A percentile compares a stretch with the other conserved stretches of the same genome.
phyloP scores from a whole-genome alignment of 441 rosid species.

The Euphorbia celastroides region DNA sequence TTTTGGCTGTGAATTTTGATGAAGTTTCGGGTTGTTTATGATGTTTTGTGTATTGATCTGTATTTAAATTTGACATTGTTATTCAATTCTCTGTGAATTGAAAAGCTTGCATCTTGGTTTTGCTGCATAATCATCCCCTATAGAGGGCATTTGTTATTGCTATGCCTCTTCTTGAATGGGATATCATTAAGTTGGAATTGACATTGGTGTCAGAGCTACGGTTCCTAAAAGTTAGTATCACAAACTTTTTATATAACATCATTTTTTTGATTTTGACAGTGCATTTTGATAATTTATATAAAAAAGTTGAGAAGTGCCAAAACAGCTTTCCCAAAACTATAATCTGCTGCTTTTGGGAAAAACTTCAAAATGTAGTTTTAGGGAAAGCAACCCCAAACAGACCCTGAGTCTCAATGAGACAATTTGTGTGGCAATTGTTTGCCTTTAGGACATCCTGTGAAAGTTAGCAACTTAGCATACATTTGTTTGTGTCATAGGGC shows the following conservation, averaged over 20 bases:
- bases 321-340: too few relatives aligned
- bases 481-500: not conserved
- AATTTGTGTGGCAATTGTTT: not conserved
- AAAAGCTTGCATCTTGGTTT: not conserved
- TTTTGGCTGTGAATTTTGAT: constrained; percentile 1
- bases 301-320: too few relatives aligned
- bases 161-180: not conserved
- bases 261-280: not conserved
- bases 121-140: not conserved
- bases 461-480: not conserved
- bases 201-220: too few relatives aligned
- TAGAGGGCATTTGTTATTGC: not conserved
- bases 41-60: not conserved
- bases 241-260: too few relatives aligned
- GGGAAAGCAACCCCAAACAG: too few relatives aligned
- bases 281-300: too few relatives aligned
- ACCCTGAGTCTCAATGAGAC: not conserved
- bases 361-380: too few relatives aligned
- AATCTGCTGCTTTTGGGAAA: too few relatives aligned
- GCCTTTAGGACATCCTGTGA: not conserved
- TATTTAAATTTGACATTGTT: not conserved
- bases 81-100: not conserved
- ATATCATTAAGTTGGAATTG: too few relatives aligned
- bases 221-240: too few relatives aligned
- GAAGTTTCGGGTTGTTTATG: not conserved